phyloP scores from a whole-genome alignment of 1,284 basidiomycete species.

The Ganoderma leucocontextum region DNA sequence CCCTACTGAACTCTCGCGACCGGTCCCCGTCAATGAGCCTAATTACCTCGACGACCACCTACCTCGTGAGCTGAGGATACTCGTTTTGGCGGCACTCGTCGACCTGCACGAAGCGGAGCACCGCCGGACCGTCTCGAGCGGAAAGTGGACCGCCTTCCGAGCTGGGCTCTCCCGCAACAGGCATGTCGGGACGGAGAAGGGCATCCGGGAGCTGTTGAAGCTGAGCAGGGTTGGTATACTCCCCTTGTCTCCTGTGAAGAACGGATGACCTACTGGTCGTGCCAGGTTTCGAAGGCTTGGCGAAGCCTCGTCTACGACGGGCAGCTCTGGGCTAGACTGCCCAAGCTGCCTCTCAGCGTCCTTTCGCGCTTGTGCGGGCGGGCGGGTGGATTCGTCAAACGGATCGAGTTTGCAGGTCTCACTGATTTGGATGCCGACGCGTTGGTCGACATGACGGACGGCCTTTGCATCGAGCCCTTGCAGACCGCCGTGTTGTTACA shows the following conservation, averaged over 20 bases:
- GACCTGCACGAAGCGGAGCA: conserved; percentile 64
- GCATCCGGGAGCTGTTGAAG: conserved; percentile 80
- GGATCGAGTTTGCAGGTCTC: conserved; percentile 75
- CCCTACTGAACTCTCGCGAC: conserved; percentile 56
- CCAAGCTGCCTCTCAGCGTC: conserved; percentile 58
- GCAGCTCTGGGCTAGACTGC: conserved; percentile 80
- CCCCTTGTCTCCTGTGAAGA: conserved; percentile 31
- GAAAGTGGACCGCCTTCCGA: conserved; percentile 63
- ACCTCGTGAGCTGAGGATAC: conserved; percentile 78
- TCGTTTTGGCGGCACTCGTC: conserved; percentile 65
- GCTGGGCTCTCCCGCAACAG: conserved; percentile 64
- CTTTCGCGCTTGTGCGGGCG: conserved; percentile 57
- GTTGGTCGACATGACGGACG: conserved; percentile 59
- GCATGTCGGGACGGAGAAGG: conserved; percentile 79
- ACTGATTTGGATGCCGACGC: conserved; percentile 57
- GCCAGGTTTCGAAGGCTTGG: conserved; percentile 87
- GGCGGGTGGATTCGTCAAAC: conserved; percentile 73
- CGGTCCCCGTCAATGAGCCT: conserved; percentile 52
- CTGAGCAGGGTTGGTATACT: conserved; percentile 69
- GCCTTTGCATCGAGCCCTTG: conserved; percentile 55
- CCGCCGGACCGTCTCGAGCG: conserved; percentile 48
- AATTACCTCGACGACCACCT: conserved; percentile 73
- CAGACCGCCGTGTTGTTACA: conserved; percentile 47
- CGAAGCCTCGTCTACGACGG: conserved; percentile 84
- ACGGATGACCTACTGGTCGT: conserved; percentile 30